Percentiles rank a stretch among this genome's conserved stretches.
These are phyloP conservation scores for Phanerochaete carnosa DNA, from an alignment of 768 basidiomycete genomes.

Conservation along the genomic window DNA sequence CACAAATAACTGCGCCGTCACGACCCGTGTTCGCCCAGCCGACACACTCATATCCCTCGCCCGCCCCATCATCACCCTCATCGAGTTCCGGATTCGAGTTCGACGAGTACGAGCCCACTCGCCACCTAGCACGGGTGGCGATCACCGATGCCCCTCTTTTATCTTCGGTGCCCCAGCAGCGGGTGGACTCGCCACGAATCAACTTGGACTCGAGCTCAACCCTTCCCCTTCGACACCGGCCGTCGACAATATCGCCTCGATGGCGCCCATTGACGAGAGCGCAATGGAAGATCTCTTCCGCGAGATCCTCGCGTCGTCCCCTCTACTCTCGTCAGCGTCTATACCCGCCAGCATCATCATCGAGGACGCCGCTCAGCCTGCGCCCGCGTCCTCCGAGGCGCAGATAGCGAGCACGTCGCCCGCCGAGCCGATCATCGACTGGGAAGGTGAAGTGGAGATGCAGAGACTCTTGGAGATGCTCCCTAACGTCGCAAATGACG, in stretches of 20 bases:
- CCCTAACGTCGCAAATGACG: constrained; percentile 30
- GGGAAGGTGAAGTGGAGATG: constrained; percentile 51
- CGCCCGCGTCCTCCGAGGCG: constrained; percentile 18
- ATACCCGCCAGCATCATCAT: constrained; percentile 20
- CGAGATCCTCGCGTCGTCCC: constrained; percentile 62
- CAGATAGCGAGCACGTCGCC: neutral
- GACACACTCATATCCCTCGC: constrained; percentile 31
- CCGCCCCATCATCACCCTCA: constrained; percentile 35
- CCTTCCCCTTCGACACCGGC: constrained; percentile 27
- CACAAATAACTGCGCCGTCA: constrained; percentile 14
- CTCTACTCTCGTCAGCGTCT: constrained; percentile 30
- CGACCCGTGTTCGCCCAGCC: constrained; percentile 32
- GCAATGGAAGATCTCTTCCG: constrained; percentile 68
- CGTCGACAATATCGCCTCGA: constrained; percentile 21
- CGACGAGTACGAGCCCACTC: constrained; percentile 64
- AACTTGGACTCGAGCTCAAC: constrained; percentile 34
- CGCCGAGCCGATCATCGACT: constrained; percentile 20
- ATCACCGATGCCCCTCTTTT: constrained; percentile 53
- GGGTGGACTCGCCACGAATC: constrained; percentile 58
- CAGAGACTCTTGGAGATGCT: constrained; percentile 57
- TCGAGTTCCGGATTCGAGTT: constrained; percentile 27
- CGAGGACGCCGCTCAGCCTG: constrained; percentile 21
- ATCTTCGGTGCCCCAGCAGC: constrained; percentile 85
- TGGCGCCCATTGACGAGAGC: constrained; percentile 47
- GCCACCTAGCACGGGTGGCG: constrained; percentile 99